phyloP scores from a whole-genome alignment of 129 eudicot genomes.

The Cynara cardunculus region DNA sequence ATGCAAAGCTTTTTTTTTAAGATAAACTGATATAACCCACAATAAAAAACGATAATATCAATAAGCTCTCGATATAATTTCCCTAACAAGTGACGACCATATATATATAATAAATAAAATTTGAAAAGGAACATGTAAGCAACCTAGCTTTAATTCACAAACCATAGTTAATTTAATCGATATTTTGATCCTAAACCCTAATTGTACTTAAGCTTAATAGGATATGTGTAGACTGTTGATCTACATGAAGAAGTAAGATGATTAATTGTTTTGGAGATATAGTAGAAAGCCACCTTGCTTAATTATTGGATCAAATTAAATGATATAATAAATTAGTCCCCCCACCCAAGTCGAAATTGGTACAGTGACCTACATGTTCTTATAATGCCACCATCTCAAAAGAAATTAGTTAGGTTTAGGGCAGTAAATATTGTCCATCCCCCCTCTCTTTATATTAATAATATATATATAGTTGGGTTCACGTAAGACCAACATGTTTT shows the following conservation, averaged over 20 bases:
- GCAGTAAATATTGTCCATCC: constrained; percentile 9
- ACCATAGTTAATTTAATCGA: too few species aligned
- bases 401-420: constrained; percentile 21
- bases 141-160: too few species aligned
- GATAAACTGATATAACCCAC: neutral
- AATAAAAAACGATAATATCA: too few species aligned
- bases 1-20: neutral
- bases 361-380: constrained; percentile 28
- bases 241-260: too few species aligned
- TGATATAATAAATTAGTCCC: neutral
- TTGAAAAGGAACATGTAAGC: too few species aligned
- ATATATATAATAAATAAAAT: too few species aligned
- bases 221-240: neutral
- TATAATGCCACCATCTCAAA: constrained; percentile 27
- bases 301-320: constrained; percentile 14
- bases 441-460: neutral
- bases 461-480: too few species aligned
- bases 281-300: constrained; percentile 12
- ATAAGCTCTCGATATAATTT: too few species aligned
- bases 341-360: constrained; percentile 24
- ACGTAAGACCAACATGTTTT: too few species aligned
- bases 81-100: neutral
- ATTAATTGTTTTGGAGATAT: neutral
- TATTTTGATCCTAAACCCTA: neutral
- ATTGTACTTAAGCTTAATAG: neutral